Evolutionary conservation across 2,329 filamentous ascomycete genomes (phyloP).

Genomic region (Diplodia corticola): DNA sequence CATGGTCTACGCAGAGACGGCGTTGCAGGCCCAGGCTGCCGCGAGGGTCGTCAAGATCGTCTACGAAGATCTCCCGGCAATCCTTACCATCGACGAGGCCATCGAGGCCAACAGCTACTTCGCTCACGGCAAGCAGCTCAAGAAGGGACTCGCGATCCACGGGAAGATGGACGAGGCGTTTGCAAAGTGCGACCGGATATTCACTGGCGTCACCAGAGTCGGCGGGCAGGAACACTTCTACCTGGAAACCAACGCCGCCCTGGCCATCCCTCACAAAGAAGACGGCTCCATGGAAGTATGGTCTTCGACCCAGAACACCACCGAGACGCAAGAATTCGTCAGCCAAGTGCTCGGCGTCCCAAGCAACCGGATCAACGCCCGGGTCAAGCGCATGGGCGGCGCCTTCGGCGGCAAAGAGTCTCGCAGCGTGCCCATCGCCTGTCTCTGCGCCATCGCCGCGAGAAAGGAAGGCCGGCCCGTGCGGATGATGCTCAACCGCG

Average conservation of each 20-base stretch:
- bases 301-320: conserved; percentile 44
- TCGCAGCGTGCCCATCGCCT: conserved; percentile 77
- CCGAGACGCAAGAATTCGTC: conserved; percentile 60
- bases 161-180: conserved; percentile 69
- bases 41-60: conserved; percentile 80
- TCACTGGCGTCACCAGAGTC: conserved; percentile 80
- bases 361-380: conserved; percentile 83
- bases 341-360: conserved; percentile 79
- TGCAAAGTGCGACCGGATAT: conserved; percentile 72
- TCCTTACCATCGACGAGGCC: conserved; percentile 92
- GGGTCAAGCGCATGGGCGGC: conserved; percentile 87
- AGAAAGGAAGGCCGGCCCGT: conserved; percentile 81
- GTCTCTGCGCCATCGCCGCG: conserved; percentile 79
- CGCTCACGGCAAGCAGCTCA: conserved; percentile 73
- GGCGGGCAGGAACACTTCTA: conserved; percentile 98
- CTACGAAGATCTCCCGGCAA: conserved; percentile 82
- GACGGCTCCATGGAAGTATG: conserved; percentile 92
- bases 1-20: conserved; percentile 77
- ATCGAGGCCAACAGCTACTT: conserved; percentile 87
- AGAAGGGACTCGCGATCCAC: conserved; percentile 62
- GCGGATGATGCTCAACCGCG: conserved; percentile 89
- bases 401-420: conserved; percentile 95
- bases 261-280: conserved; percentile 83
- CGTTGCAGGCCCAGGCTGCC: conserved; percentile 73
- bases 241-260: conserved; percentile 82